These are phyloP conservation scores for Rosa lucieae DNA, from an alignment of 306 rosid species.

Conservation along the genomic window DNA sequence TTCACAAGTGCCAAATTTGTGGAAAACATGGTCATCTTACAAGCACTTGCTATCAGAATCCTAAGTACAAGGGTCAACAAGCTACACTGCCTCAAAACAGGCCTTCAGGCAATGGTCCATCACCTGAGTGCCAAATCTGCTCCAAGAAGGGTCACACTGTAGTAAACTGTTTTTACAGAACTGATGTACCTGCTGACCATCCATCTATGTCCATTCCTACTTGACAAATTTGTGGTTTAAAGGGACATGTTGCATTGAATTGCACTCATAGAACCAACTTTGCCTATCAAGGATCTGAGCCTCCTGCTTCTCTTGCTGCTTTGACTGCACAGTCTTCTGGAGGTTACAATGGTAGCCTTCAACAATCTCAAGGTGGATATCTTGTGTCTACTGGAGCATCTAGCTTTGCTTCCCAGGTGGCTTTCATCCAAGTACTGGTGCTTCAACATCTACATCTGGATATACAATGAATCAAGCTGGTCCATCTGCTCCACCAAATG, in stretches of 20 bases:
- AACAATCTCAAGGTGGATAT: not conserved
- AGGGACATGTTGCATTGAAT: not conserved
- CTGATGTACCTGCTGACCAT: not conserved
- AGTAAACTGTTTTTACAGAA: not conserved
- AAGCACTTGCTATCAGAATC: no score
- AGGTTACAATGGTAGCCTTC: no score
- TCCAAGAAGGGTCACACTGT: not conserved
- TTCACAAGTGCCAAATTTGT: no score
- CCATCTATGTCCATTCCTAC: not conserved
- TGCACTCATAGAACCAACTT: not conserved
- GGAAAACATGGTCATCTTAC: no score
- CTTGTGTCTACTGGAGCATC: rapidly evolving
- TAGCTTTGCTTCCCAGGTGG: not conserved
- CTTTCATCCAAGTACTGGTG: not conserved
- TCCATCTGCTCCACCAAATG: not conserved
- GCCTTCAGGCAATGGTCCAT: not conserved
- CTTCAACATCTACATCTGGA: not conserved
- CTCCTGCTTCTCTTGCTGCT: not conserved
- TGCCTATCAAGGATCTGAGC: not conserved
- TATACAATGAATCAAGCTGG: not conserved
- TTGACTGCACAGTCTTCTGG: not conserved
- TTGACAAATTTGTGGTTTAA: not conserved
- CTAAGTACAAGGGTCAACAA: no score
- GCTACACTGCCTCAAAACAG: no score
- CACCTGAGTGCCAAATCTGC: no score